Evolutionary conservation across 1,284 basidiomycete species (phyloP), one percentile per base, ranked within the genome.

Genomic region (Phenoliferia sp.): DNA sequence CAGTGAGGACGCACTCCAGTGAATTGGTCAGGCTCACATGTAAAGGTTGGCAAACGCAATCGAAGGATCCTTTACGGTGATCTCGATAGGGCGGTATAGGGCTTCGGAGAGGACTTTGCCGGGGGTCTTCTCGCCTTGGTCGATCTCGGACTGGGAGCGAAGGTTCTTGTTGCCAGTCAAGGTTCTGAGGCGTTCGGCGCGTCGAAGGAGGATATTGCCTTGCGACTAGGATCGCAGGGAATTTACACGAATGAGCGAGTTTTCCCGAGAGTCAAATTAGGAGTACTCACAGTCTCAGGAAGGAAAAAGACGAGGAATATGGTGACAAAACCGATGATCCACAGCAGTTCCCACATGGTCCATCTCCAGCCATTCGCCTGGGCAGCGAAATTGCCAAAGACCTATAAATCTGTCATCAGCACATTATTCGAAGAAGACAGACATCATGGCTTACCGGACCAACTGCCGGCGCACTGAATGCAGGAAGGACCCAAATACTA

Each of bases 281-380:
- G 3, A 22, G n/a, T 28, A 80, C 79, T 67, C 1, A 73, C 73
- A 6, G 79, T 80, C 66, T 81, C 80, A 19, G 79, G 80, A 36
- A 76, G 44, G 59, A 64, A 44, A 48, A 80, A 59, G 61, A 70
- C 55, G 31, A 75, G 50, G 29, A 71, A 33, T 50, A 72, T 33
- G 32, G 64, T 60, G 1, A 62, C 62, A 52, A 68, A 69, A 15
- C 67, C 65, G 33, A 63, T 39, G 50, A 76, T 64, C 67, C 68
- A 72, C 12, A 76, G 65, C 28, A 77, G 64, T 67, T 69, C 66
- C 61, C 61, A 73, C 35, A 74, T 67, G 2, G 74, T 67, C 78
- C 78, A 79, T 10, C 72, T 61, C 78, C 78, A 79, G 3, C 74
- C 74, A 29, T 70, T 69, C 33, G 63, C 63, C 59, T 73, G 61